These are phyloP conservation scores for Remersonia thermophila DNA, from an alignment of 2,329 filamentous ascomycete species.

Conservation along the genomic window DNA sequence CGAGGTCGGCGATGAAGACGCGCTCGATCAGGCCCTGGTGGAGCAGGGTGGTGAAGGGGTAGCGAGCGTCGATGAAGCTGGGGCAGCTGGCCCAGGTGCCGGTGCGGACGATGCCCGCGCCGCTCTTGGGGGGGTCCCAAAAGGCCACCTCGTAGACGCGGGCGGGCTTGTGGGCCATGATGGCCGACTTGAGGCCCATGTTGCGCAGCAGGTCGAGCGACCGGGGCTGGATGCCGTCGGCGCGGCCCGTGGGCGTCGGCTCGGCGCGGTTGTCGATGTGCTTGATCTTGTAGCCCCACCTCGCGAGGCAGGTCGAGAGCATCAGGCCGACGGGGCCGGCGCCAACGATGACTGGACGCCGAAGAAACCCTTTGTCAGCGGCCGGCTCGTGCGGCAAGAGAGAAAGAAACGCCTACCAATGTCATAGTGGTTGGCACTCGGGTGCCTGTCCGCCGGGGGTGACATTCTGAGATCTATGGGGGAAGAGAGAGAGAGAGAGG, in stretches of 20 bases:
- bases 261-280: slow-evolving; percentile 85
- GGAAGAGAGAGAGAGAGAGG: neutral
- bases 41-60: slow-evolving; percentile 57
- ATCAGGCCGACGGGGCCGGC: slow-evolving; percentile 82
- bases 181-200: slow-evolving; percentile 75
- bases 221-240: slow-evolving; percentile 83
- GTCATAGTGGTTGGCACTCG: slow-evolving; percentile 13
- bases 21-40: slow-evolving; percentile 63
- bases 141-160: slow-evolving; percentile 71
- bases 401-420: no score
- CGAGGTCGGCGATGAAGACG: slow-evolving; percentile 54
- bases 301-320: slow-evolving; percentile 73
- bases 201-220: slow-evolving; percentile 79
- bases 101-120: slow-evolving; percentile 49
- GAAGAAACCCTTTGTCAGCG: slow-evolving; percentile 11
- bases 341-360: slow-evolving; percentile 62
- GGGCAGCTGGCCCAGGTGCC: slow-evolving; percentile 81
- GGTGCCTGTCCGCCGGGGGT: slow-evolving; percentile 10
- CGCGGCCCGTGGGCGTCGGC: slow-evolving; percentile 73
- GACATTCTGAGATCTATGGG: slow-evolving; percentile 10
- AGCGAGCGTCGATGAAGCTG: slow-evolving; percentile 63
- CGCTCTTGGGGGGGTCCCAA: slow-evolving; percentile 50
- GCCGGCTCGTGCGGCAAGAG: neutral
- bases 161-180: slow-evolving; percentile 79
- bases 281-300: slow-evolving; percentile 92